Evolutionary conservation across 2,329 filamentous ascomycete genomes (phyloP).

Genomic region (Pezicula radicicola): DNA sequence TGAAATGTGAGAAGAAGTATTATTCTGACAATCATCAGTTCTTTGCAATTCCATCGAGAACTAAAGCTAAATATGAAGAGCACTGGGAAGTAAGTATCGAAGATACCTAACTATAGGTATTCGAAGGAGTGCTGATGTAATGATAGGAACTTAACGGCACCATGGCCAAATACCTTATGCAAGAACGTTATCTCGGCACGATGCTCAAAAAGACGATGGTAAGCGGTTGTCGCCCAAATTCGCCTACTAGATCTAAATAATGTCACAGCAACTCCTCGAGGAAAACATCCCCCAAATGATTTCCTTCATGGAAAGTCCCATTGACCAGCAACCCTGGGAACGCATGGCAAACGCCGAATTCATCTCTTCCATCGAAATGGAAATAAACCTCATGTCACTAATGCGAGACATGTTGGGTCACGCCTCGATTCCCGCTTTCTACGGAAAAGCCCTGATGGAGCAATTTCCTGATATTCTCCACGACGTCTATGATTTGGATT

Average conservation of each 20-base stretch:
- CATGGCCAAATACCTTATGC: constrained; percentile 35
- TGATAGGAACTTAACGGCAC: constrained; percentile 28
- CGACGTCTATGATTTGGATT: constrained; percentile 54
- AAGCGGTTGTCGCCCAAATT: constrained; percentile 10
- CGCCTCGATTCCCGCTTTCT: constrained; percentile 43
- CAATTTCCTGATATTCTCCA: constrained; percentile 49
- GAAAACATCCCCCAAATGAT: constrained; percentile 51
- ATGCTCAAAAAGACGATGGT: constrained; percentile 33
- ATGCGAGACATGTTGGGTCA: constrained; percentile 55
- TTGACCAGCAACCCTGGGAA: constrained; percentile 64
- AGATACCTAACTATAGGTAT: constrained; percentile 26
- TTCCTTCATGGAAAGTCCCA: constrained; percentile 53
- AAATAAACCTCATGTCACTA: constrained; percentile 48
- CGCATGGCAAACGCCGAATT: constrained; percentile 42
- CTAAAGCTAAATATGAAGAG: constrained; percentile 17
- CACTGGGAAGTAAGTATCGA: constrained; percentile 18
- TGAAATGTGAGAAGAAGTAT: not conserved
- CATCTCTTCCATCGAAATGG: constrained; percentile 42
- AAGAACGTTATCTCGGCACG: constrained; percentile 41
- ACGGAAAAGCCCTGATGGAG: constrained; percentile 48
- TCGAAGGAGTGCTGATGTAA: constrained; percentile 32
- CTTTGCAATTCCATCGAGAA: constrained; percentile 22
- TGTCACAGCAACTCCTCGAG: constrained; percentile 26
- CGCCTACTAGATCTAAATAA: not conserved
- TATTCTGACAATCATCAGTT: constrained; percentile 19